These are phyloP conservation scores for Cryptococcus depauperatus DNA, from an alignment of 1,284 basidiomycete species.

Conservation along the genomic window DNA sequence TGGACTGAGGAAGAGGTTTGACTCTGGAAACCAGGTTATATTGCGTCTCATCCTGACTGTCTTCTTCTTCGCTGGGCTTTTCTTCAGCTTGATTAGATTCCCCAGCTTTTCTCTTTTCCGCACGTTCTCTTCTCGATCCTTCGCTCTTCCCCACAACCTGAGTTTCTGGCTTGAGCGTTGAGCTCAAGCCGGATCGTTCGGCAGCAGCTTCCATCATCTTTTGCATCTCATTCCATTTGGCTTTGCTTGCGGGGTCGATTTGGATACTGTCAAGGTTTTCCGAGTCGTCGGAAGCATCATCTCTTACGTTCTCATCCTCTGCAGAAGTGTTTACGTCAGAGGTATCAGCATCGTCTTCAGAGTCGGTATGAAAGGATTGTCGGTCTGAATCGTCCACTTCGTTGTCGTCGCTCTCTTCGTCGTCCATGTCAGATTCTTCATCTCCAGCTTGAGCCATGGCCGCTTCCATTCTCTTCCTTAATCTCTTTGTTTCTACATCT, in stretches of 20 bases:
- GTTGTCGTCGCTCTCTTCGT: constrained; percentile 11
- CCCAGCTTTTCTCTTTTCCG: constrained; percentile 6
- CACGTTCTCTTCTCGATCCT: background rate
- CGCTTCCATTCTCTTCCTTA: constrained; percentile 19
- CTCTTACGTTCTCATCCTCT: constrained; percentile 11
- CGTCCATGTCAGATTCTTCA: constrained; percentile 9
- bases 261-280: constrained; percentile 22
- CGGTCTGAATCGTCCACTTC: constrained; percentile 14
- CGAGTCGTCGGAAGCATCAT: constrained; percentile 18
- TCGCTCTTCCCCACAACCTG: background rate
- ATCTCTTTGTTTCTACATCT: constrained; percentile 19
- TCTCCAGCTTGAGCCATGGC: constrained; percentile 27
- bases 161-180: background rate
- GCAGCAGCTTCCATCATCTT: constrained; percentile 35
- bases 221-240: constrained; percentile 28
- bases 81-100: constrained; percentile 1
- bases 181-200: constrained; percentile 11
- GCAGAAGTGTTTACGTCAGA: constrained; percentile 12
- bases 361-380: constrained; percentile 18
- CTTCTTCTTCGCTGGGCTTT: constrained; percentile 5
- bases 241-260: constrained; percentile 16
- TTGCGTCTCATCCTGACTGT: constrained; percentile 11
- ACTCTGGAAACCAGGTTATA: constrained; percentile 14
- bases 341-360: constrained; percentile 19
- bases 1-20: constrained; percentile 14